phyloP scores from a whole-genome alignment of 176 grass and related monocot species.

The Pontederia crassipes region DNA sequence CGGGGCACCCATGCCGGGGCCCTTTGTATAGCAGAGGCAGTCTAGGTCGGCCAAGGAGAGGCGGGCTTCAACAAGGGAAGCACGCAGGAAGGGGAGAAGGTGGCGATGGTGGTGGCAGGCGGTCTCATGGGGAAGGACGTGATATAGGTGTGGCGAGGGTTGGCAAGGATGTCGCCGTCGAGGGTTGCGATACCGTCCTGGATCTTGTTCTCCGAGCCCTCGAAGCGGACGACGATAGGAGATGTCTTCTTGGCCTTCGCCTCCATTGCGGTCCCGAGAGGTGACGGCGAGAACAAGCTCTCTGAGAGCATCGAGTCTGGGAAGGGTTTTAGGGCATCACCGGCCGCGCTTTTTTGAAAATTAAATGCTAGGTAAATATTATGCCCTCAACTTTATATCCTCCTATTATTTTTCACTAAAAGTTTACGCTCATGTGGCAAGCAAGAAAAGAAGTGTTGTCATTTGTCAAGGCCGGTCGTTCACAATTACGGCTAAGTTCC shows the following conservation, averaged over 20 bases:
- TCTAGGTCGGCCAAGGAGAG: conserved; percentile 44
- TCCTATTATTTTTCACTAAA: no score
- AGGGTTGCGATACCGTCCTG: conserved; percentile 71
- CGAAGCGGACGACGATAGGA: conserved; percentile 55
- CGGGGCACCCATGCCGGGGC: conserved; percentile 78
- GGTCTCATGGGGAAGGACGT: conserved; percentile 90
- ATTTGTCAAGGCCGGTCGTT: no score
- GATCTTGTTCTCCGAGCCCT: conserved; percentile 88
- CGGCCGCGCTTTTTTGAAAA: no score
- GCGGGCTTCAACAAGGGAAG: conserved; percentile 29
- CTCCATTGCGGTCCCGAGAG: no score
- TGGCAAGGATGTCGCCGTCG: conserved; percentile 68
- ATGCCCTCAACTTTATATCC: no score
- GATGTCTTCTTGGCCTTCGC: conserved; percentile 17
- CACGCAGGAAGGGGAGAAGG: conserved; percentile 61
- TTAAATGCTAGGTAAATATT: no score
- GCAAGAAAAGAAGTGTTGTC: no score
- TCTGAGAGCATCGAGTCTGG: no score
- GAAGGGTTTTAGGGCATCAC: no score
- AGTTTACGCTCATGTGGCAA: no score
- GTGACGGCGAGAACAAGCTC: no score
- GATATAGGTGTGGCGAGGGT: conserved; percentile 89
- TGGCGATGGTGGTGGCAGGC: conserved; percentile 74
- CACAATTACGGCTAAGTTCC: no score
- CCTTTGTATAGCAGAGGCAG: conserved; percentile 89